Percentiles rank a stretch among this genome's conserved stretches.
Conservation (phyloP, 2,329 filamentous ascomycete species). For the Talaromyces sp. region DNA sequence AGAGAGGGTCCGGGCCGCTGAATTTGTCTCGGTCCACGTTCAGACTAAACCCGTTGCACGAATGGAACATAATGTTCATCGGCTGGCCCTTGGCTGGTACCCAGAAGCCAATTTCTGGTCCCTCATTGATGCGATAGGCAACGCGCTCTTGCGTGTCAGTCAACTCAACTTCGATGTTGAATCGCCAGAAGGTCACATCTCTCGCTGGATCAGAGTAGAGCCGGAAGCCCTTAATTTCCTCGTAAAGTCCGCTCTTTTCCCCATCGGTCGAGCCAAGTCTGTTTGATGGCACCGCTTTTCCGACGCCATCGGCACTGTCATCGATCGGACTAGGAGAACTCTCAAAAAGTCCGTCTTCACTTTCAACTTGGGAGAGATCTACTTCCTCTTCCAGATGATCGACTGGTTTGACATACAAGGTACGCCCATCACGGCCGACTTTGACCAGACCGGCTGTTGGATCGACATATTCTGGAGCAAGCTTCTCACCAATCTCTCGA, state of each 20-base stretch:
- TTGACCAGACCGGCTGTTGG: conserved; percentile 84
- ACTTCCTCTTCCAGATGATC: conserved; percentile 72
- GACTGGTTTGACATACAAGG: conserved; percentile 83
- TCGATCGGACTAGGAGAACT: conserved; percentile 45
- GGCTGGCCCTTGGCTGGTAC: conserved; percentile 75
- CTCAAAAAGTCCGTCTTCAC: conserved; percentile 78
- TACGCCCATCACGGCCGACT: conserved; percentile 74
- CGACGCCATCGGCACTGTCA: conserved; percentile 30
- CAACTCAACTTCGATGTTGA: conserved; percentile 90
- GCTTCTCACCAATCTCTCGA: conserved; percentile 54
- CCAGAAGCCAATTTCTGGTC: conserved; percentile 88
- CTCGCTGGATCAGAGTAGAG: conserved; percentile 78
- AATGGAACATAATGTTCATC: conserved; percentile 99
- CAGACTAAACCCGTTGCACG: conserved; percentile 90
- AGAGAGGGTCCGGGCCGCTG: conserved; percentile 90
- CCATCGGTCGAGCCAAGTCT: conserved; percentile 55
- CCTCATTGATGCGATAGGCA: conserved; percentile 90
- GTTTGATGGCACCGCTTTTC: conserved; percentile 43
- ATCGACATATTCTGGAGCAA: conserved; percentile 77
- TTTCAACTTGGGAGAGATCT: conserved; percentile 74
- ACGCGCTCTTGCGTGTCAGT: conserved; percentile 72
- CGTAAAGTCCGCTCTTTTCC: conserved; percentile 73
- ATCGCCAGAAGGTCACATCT: conserved; percentile 93
- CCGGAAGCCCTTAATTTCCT: conserved; percentile 73
- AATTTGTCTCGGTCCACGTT: conserved; percentile 72